Base-by-base conservation (phyloP, 176 grass and related monocot species). In the Tillandsia fasciculata region DNA sequence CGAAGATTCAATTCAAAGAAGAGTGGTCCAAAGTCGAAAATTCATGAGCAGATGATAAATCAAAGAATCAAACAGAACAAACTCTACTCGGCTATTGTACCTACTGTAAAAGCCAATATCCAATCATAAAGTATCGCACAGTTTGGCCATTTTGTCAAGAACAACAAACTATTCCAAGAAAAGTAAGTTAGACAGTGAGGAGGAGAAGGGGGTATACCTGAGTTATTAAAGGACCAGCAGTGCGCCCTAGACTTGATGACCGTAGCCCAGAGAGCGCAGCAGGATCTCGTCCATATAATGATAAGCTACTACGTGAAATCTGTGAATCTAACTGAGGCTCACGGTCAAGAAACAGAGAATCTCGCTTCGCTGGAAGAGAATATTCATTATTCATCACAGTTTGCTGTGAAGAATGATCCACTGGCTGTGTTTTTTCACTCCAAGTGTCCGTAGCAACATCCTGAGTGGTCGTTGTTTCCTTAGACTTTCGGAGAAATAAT, bases 201-300 rank as follows among this genome's bases (percentile, higher is more conserved):
- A 57, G 12, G 12, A 2, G 2, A 59, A 68, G 17, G 56, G 27
- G 23, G 42, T 61, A 12, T 17, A 97, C 93, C 86, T 97, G 93
- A 57, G 93, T 83, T 79, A 92, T 67, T 71, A 99, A 65, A 65
- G 82, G 79, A 53, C 79, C 82, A 67, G 77, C 83, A 79, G 85
- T 58, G 67, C 83, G 89, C n/a, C 83, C 69, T n/a, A 87, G 53
- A 42, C 78, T 84, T 65, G 93, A 85, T 64, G 87, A 66, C 50
- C 78, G 77, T 71, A 90, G 79, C 77, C 77, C 77, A 53, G 89
- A 80, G 67, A 93, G 49, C 7, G 33, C 33, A 67, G 94, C 84
- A 69, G 90, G 90, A 85, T 99, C 94, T 28, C 80, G 77, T 51
- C 94, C 94, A 69, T 99, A 99, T 69, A 99, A 69, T 50, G 94